phyloP scores from a whole-genome alignment of 2,329 filamentous ascomycete genomes.

The Alternaria dauci region DNA sequence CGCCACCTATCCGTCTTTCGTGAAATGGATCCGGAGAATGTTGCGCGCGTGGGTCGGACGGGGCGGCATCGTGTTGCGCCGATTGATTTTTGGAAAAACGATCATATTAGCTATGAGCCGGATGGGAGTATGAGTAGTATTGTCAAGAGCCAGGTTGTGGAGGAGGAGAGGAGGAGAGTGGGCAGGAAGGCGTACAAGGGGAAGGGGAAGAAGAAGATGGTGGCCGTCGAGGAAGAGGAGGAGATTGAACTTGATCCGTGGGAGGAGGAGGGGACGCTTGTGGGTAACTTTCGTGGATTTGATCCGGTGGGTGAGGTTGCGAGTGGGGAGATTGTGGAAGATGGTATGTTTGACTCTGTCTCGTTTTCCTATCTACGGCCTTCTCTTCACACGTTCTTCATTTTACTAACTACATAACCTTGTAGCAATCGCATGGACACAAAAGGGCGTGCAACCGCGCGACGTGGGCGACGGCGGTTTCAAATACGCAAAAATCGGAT shows the following conservation, averaged over 20 bases:
- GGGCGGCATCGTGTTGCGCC: conserved; percentile 81
- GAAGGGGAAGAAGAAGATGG: conserved; percentile 39
- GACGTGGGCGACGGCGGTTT: conserved; percentile 74
- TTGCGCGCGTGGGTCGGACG: conserved; percentile 62
- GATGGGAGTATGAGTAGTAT: conserved; percentile 77
- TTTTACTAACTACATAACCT: conserved; percentile 23
- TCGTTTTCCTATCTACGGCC: background rate
- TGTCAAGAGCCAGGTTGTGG: conserved; percentile 73
- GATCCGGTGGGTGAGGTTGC: conserved; percentile 65
- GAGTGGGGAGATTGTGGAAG: conserved; percentile 60
- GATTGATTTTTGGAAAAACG: conserved; percentile 86
- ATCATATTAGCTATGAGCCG: conserved; percentile 74
- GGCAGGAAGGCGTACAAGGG: conserved; percentile 39
- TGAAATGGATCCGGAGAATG: conserved; percentile 42
- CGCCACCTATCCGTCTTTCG: conserved; percentile 48
- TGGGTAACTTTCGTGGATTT: conserved; percentile 71
- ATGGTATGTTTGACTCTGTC: conserved; percentile 43
- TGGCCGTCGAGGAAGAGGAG: conserved; percentile 61
- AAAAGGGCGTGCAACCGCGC: conserved; percentile 64
- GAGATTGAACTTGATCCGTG: conserved; percentile 70
- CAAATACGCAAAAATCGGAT: conserved; percentile 80
- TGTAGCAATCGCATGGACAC: conserved; percentile 67
- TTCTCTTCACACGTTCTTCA: background rate
- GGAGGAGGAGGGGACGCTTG: conserved; percentile 72
- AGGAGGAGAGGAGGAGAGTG: conserved; percentile 44